Conservation (phyloP, 306 rosid genomes). For the Begonia fuchsioides region DNA sequence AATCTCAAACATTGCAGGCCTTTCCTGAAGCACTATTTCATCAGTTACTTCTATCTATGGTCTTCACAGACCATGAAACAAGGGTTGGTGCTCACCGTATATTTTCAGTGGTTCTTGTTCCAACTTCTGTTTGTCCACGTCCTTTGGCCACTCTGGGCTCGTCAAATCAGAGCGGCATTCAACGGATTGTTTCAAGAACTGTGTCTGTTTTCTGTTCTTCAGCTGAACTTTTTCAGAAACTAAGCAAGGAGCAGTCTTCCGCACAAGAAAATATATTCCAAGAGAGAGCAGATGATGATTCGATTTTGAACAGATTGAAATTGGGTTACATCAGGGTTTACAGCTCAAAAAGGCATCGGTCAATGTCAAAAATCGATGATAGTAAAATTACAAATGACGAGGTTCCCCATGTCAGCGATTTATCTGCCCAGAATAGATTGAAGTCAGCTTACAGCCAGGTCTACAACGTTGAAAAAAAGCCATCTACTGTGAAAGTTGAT, state of each 20-base stretch:
- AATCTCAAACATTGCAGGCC: conserved; percentile 12
- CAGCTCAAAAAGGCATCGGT: conserved; percentile 21
- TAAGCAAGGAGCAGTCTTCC: conserved; percentile 42
- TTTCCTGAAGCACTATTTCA: conserved; percentile 33
- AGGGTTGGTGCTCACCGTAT: conserved; percentile 74
- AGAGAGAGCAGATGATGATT: conserved; percentile 22
- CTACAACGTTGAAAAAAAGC: conserved; percentile 27
- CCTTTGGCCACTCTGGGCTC: conserved; percentile 19
- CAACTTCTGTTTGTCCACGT: conserved; percentile 51
- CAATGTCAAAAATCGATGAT: neutral
- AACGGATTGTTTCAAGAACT: conserved; percentile 71
- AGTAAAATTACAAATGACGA: conserved; percentile 12
- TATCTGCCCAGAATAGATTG: conserved; percentile 36
- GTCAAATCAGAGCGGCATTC: conserved; percentile 33
- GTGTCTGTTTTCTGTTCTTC: conserved; percentile 85
- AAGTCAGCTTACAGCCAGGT: conserved; percentile 34
- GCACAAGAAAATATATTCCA: conserved; percentile 31
- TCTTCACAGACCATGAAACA: conserved; percentile 84
- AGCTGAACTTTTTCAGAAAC: conserved; percentile 82
- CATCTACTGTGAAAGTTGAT: conserved; percentile 14
- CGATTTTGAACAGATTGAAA: conserved; percentile 49
- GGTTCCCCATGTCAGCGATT: conserved; percentile 20
- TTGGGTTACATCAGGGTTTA: conserved; percentile 34
- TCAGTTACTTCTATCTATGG: conserved; percentile 55
- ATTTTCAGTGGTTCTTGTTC: conserved; percentile 80